phyloP scores from a whole-genome alignment of 352 stramenopile species.

The Pythium phragmitis region DNA sequence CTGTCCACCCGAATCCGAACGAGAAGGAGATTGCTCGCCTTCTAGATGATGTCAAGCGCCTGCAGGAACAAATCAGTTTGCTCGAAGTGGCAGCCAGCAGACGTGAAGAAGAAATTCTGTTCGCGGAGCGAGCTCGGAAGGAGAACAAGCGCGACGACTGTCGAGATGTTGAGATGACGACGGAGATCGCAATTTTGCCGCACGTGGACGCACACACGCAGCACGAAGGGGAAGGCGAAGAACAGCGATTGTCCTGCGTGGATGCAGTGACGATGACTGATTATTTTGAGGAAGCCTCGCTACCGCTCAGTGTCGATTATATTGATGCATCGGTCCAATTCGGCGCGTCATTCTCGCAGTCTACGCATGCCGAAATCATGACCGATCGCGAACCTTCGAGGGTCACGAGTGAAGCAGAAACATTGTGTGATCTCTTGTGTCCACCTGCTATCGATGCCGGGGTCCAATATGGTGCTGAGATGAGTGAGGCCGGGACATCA shows the following conservation, averaged over 20 bases:
- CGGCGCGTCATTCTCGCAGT: not conserved
- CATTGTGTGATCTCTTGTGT: not conserved
- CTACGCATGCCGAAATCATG: not conserved
- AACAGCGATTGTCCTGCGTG: not conserved
- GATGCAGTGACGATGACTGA: conserved; percentile 15
- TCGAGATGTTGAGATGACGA: conserved; percentile 24
- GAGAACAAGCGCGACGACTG: conserved; percentile 15
- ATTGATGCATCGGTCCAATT: conserved; percentile 9
- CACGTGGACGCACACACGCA: conserved; percentile 21
- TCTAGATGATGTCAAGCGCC: conserved; percentile 35
- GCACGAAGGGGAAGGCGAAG: conserved; percentile 10
- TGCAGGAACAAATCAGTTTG: conserved; percentile 13
- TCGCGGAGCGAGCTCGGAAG: conserved; percentile 11
- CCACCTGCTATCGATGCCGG: not conserved
- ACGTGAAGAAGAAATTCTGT: conserved; percentile 13
- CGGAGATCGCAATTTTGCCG: conserved; percentile 21
- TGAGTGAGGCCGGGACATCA: not conserved
- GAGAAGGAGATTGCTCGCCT: conserved; percentile 46
- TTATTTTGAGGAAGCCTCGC: not conserved
- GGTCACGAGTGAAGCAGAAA: not conserved
- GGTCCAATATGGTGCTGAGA: no score
- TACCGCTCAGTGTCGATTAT: not conserved
- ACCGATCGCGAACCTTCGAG: not conserved
- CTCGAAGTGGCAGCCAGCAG: conserved; percentile 12
- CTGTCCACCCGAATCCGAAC: conserved; percentile 20